phyloP scores from a whole-genome alignment of 2,329 filamentous ascomycete genomes.

The Colletotrichum sp. region DNA sequence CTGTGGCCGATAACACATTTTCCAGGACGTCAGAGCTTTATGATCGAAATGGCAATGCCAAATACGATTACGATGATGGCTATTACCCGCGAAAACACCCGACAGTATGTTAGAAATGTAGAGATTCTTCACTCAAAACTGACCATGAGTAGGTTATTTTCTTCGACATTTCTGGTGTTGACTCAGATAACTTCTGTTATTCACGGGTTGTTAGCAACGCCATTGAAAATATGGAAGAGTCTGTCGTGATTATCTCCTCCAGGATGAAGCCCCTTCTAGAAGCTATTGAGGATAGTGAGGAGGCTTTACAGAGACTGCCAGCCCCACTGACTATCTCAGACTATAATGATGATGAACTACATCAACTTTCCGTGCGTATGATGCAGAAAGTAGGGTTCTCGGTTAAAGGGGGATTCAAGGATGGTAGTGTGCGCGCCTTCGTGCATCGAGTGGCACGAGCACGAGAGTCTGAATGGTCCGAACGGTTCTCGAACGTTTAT shows the following conservation, averaged over 20 bases:
- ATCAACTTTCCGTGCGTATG: neutral
- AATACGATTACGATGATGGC: too few species aligned
- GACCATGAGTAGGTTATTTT: slow-evolving; percentile 13
- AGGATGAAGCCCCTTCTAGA: neutral
- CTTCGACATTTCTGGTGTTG: neutral
- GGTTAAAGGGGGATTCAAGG: neutral
- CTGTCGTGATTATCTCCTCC: neutral
- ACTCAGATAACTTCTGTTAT: too few species aligned
- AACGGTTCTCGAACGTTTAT: neutral
- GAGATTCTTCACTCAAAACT: slow-evolving; percentile 27
- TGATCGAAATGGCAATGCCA: too few species aligned
- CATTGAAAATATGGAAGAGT: neutral
- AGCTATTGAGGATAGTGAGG: neutral
- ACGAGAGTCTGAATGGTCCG: neutral
- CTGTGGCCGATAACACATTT: slow-evolving; percentile 13
- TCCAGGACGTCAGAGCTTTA: slow-evolving; percentile 24
- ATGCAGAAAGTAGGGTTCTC: neutral
- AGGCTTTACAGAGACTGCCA: neutral
- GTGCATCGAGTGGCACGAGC: neutral
- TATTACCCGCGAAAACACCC: neutral
- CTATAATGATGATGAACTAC: neutral
- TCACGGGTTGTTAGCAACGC: neutral
- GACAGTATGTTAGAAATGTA: slow-evolving; percentile 32
- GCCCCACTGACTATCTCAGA: neutral
- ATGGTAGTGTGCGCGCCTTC: neutral